These are phyloP conservation scores for Plasmodium malariae DNA, from an alignment of 169 alveolate genomes.

Conservation along the genomic window DNA sequence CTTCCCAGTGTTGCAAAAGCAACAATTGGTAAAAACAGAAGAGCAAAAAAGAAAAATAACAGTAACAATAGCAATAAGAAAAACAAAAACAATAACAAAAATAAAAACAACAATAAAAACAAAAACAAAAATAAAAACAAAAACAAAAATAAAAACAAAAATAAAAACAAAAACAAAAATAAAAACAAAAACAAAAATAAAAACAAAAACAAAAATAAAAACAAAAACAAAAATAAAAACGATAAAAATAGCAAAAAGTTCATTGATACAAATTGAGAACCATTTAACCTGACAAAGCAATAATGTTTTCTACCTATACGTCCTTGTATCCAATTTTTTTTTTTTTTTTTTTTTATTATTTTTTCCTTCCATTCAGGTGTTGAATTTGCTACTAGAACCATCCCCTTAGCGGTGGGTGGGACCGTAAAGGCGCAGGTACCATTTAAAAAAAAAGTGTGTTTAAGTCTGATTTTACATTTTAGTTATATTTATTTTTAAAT, in stretches of 20 bases:
- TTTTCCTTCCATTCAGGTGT: conserved; percentile 85
- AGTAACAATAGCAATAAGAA: background rate
- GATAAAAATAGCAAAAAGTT: too few relatives aligned
- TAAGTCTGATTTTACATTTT: conserved; percentile 29
- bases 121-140: too few relatives aligned
- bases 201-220: background rate
- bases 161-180: background rate
- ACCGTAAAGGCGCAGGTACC: conserved; percentile 95
- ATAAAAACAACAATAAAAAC: background rate
- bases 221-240: background rate
- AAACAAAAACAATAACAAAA: background rate
- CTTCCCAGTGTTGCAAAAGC: conserved; percentile 96
- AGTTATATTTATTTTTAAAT: too few relatives aligned
- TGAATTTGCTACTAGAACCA: conserved; percentile 98
- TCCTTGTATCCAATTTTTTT: too few relatives aligned
- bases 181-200: background rate
- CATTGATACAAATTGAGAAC: too few relatives aligned
- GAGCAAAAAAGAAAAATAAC: too few relatives aligned
- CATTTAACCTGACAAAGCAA: background rate
- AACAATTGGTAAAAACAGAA: conserved; percentile 90
- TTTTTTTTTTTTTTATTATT: background rate
- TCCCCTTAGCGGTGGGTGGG: conserved; percentile 96
- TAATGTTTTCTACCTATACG: background rate
- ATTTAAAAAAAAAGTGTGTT: conserved; percentile 82
- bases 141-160: background rate